Evolutionary conservation across 441 rosid species (phyloP).

Genomic region (Theobroma grandiflorum): DNA sequence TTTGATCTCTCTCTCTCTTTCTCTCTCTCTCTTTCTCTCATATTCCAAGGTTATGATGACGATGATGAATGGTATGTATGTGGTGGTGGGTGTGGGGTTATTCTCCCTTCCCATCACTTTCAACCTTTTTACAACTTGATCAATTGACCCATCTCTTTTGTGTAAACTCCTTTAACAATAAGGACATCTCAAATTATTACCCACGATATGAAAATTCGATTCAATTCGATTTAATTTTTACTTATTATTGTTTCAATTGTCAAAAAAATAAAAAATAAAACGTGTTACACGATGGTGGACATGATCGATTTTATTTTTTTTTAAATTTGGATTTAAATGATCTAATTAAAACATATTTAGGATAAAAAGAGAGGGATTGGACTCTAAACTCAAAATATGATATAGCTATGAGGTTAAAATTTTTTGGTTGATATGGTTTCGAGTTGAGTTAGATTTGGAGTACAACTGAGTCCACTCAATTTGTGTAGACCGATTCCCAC

Average conservation of each 20-base stretch:
- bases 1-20: neutral
- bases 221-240: neutral
- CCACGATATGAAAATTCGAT: neutral
- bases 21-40: neutral
- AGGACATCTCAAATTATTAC: neutral
- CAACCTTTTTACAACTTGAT: constrained; percentile 59
- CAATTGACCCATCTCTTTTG: constrained; percentile 18
- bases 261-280: no score
- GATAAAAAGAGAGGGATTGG: no score
- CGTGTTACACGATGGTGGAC: no score
- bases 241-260: no score
- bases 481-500: neutral
- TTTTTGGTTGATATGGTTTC: neutral
- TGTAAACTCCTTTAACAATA: neutral
- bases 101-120: constrained; percentile 53
- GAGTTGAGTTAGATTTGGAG: neutral
- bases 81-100: constrained; percentile 53
- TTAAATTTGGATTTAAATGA: no score
- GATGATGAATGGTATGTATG: constrained; percentile 57
- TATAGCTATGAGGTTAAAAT: neutral
- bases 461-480: neutral
- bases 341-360: no score
- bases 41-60: constrained; percentile 44
- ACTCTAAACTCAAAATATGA: no score
- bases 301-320: no score